Conservation (phyloP, 2,329 filamentous ascomycete species). For the Fusarium albosuccineum region DNA sequence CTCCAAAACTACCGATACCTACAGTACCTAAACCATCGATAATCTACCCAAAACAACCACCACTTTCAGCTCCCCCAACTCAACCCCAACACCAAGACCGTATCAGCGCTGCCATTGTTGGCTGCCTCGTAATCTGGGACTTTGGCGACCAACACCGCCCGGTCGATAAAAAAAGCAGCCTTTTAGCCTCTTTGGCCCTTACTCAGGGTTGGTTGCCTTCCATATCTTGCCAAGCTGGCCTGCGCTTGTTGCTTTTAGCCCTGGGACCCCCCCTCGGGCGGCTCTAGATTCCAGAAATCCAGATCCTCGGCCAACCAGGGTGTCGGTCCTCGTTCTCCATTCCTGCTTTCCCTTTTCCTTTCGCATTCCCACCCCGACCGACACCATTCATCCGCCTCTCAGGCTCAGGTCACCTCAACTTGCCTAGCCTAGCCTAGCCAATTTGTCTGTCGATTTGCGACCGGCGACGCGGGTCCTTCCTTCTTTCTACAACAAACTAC, state of each 20-base stretch:
- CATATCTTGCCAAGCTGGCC: constrained; percentile 37
- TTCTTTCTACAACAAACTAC: constrained; percentile 18
- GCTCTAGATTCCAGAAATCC: constrained; percentile 46
- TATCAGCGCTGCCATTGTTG: background rate
- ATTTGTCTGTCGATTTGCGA: constrained; percentile 35
- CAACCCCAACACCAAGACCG: background rate
- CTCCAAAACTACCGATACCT: constrained; percentile 2
- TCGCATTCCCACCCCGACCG: background rate
- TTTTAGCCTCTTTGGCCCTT: constrained; percentile 32
- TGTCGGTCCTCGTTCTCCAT: constrained; percentile 41
- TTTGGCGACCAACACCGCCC: constrained; percentile 14
- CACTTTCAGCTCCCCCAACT: background rate
- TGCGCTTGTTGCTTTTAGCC: constrained; percentile 45
- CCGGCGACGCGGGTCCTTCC: constrained; percentile 29
- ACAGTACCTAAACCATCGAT: constrained; percentile 11
- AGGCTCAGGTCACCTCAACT: constrained; percentile 5
- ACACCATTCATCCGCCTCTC: constrained; percentile 15
- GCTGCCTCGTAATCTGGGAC: constrained; percentile 24
- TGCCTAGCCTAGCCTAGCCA: constrained; percentile 7
- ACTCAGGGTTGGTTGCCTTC: constrained; percentile 17
- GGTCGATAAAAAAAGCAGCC: constrained; percentile 6
- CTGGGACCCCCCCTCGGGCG: constrained; percentile 24
- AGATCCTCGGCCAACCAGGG: constrained; percentile 47
- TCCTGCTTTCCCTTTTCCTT: constrained; percentile 37
- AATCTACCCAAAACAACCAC: constrained; percentile 13